phyloP scores from a whole-genome alignment of 352 stramenopile species.

The Nothophytophthora sp. region DNA sequence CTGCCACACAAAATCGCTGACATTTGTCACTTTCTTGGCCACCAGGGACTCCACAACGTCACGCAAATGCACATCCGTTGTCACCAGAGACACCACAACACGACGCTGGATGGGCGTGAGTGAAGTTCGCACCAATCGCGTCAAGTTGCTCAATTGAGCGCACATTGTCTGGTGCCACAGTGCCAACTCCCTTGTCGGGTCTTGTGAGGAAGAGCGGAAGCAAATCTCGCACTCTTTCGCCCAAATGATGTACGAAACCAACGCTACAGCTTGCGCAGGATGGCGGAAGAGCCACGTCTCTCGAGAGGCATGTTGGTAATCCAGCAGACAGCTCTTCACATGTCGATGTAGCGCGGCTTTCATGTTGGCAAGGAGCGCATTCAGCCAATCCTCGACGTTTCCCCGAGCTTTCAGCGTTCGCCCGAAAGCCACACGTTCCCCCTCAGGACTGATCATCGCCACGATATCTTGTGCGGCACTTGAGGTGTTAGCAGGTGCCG shows the following conservation, averaged over 20 bases:
- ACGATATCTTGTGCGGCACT: slow-evolving; percentile 55
- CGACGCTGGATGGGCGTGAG: slow-evolving; percentile 56
- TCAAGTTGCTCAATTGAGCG: slow-evolving; percentile 62
- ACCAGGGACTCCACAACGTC: slow-evolving; percentile 78
- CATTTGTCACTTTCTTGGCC: slow-evolving; percentile 40
- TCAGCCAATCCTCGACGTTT: slow-evolving; percentile 90
- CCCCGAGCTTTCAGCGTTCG: slow-evolving; percentile 79
- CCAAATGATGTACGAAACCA: slow-evolving; percentile 91
- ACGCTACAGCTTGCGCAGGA: slow-evolving; percentile 89
- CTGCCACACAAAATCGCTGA: slow-evolving; percentile 67
- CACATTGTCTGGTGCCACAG: slow-evolving; percentile 77
- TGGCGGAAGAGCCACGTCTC: slow-evolving; percentile 88
- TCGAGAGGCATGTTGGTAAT: slow-evolving; percentile 86
- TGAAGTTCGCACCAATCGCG: slow-evolving; percentile 59
- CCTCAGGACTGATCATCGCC: slow-evolving; percentile 82
- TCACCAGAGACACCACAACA: slow-evolving; percentile 70
- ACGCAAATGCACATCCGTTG: slow-evolving; percentile 76
- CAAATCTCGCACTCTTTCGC: slow-evolving; percentile 69
- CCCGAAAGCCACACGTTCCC: slow-evolving; percentile 76
- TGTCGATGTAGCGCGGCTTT: slow-evolving; percentile 61
- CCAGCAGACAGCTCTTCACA: slow-evolving; percentile 78
- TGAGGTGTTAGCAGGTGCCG: neutral
- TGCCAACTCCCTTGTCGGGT: slow-evolving; percentile 50
- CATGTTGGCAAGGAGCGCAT: slow-evolving; percentile 76
- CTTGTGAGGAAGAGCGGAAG: slow-evolving; percentile 49